Evolutionary conservation across 169 alveolate genomes (phyloP).

Genomic region (Plasmodium coatneyi): DNA sequence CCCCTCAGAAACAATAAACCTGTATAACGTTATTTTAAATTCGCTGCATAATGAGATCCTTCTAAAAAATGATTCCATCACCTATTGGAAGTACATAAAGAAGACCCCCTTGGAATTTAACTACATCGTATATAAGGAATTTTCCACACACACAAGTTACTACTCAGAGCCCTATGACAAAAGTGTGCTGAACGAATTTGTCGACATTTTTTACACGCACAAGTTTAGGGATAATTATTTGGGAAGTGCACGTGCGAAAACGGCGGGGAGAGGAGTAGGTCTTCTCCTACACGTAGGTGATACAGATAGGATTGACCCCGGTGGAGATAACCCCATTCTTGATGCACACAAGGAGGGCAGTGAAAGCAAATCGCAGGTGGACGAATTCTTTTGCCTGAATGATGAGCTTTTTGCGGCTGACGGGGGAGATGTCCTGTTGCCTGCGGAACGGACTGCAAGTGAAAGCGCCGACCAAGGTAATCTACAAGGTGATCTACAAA

Average conservation of each 20-base stretch:
- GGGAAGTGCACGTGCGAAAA: not conserved
- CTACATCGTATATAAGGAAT: slow-evolving; percentile 35
- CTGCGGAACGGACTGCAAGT: not conserved
- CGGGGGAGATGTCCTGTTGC: not conserved
- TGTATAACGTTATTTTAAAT: slow-evolving; percentile 21
- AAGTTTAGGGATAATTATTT: slow-evolving; percentile 20
- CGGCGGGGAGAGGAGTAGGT: not conserved
- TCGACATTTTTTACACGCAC: slow-evolving; percentile 11
- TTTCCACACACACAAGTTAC: slow-evolving; percentile 42
- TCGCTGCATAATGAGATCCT: slow-evolving; percentile 5
- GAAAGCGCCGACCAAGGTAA: not conserved
- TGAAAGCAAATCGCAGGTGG: not conserved
- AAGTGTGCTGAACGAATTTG: slow-evolving; percentile 20
- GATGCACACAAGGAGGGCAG: not conserved
- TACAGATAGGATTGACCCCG: not conserved
- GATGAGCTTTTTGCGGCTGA: not conserved
- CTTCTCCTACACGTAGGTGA: not conserved
- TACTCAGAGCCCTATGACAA: slow-evolving; percentile 20
- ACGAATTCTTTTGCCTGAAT: slow-evolving; percentile 5
- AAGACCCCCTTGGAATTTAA: slow-evolving; percentile 43
- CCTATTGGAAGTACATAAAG: slow-evolving; percentile 34
- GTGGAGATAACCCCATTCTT: not conserved
- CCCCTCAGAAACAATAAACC: slow-evolving; percentile 59
- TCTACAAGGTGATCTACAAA: not conserved
- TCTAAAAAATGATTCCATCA: slow-evolving; percentile 38